Base-by-base conservation (phyloP, 306 rosid genomes). In the Corylus heterophylla region DNA sequence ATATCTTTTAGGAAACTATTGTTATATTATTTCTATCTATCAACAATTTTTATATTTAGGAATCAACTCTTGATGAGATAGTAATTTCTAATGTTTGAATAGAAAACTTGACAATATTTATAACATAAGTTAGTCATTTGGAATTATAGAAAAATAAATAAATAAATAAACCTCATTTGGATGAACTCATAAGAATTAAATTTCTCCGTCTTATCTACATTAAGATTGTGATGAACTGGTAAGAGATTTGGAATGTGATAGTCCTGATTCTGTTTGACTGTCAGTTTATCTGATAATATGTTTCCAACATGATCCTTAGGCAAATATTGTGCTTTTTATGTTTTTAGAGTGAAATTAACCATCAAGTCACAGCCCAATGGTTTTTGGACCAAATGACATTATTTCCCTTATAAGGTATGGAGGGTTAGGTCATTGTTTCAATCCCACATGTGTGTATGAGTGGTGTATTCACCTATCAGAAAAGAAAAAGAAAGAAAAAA, bases 1-100 rank as follows among this genome's bases (percentile, higher is more conserved):
- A 58, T 75, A 27, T 35, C 44, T 76, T 78, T 37, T 42, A 75
- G 74, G 51, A 77, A 55, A 7, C 49, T 78, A 49, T 62, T 27
- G 45, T 4, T 20, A 13, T 7, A 8, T 11, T 25, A 31, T 77
- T n/a, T 52, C 55, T 12, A 22, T 25, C 58, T 55, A 44, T 70
- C 54, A 18, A 17, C n/a, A 7, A 29, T 2, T 45, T 75, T 27
- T 14, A 25, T 29, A 5, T 25, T n/a, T 12, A 56, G 35, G 45
- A 4, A 42, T 50, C 37, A 68, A 39, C 52, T 68, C 4, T 68
- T 68, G 10, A 3, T 42, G n/a, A 16, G 72, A n/a, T 68, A 7
- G 50, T n/a, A 68, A 68, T 39, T 68, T 20, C 8, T 18, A 11
- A 1, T 59, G 31, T 59, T 59, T 18, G 14, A 39, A 13, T 10